phyloP scores from a whole-genome alignment of 805 yeast genomes.

The Schwanniomyces sp. region DNA sequence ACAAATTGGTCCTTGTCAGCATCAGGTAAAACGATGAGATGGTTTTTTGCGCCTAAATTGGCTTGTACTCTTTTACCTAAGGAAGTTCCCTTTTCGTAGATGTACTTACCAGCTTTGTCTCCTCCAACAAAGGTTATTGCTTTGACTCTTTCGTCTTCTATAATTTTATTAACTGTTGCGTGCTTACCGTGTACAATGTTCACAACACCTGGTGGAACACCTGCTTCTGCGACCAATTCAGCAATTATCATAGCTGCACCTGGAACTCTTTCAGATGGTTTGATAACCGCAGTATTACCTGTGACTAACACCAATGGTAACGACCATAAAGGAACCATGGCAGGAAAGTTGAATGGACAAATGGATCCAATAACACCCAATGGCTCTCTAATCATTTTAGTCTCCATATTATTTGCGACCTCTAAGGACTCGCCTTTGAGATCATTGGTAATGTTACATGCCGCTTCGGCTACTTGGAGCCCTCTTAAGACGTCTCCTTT shows the following conservation, averaged over 20 bases:
- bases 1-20: slow-evolving; percentile 64
- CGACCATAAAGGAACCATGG: slow-evolving; percentile 76
- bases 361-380: slow-evolving; percentile 77
- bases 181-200: slow-evolving; percentile 75
- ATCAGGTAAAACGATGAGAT: slow-evolving; percentile 70
- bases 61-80: slow-evolving; percentile 77
- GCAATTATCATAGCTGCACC: slow-evolving; percentile 76
- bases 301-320: slow-evolving; percentile 63
- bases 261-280: slow-evolving; percentile 75
- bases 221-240: slow-evolving; percentile 70
- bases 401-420: slow-evolving; percentile 74
- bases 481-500: slow-evolving; percentile 74
- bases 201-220: slow-evolving; percentile 72
- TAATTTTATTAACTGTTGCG: slow-evolving; percentile 66
- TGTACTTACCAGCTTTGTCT: slow-evolving; percentile 75
- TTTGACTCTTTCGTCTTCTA: slow-evolving; percentile 72
- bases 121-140: slow-evolving; percentile 81
- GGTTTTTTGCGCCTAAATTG: slow-evolving; percentile 79
- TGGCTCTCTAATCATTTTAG: slow-evolving; percentile 73
- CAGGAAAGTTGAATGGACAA: slow-evolving; percentile 82
- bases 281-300: slow-evolving; percentile 67
- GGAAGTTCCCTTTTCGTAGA: slow-evolving; percentile 62
- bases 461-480: slow-evolving; percentile 75
- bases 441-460: slow-evolving; percentile 64
- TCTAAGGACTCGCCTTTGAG: slow-evolving; percentile 63